A percentile compares a stretch with the other conserved stretches of the same genome.
These are phyloP conservation scores for Acrodontium crateriforme DNA, from an alignment of 2,329 filamentous ascomycete genomes.

Conservation along the genomic window DNA sequence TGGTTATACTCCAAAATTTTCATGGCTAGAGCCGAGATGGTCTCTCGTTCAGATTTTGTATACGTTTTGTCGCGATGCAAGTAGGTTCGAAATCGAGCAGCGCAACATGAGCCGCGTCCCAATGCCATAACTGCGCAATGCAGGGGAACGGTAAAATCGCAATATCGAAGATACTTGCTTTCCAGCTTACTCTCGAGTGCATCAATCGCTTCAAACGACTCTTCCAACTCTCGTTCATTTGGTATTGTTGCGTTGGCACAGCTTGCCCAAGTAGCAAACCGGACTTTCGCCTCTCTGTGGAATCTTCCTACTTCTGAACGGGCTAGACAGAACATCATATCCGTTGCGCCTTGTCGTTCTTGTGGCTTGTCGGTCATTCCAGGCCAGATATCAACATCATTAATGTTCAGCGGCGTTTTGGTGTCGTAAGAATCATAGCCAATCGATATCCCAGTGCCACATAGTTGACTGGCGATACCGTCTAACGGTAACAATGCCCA, in stretches of 20 bases:
- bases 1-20: conserved; percentile 30
- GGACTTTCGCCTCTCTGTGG: conserved; percentile 15
- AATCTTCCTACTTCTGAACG: conserved; percentile 30
- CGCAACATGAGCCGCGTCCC: no score
- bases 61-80: conserved; percentile 26
- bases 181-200: conserved; percentile 31
- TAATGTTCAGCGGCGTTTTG: conserved; percentile 21
- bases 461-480: conserved; percentile 17
- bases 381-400: conserved; percentile 22
- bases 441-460: conserved; percentile 17
- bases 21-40: conserved; percentile 28
- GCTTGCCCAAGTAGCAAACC: conserved; percentile 9
- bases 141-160: conserved; percentile 28
- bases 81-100: conserved; percentile 32
- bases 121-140: conserved; percentile 33
- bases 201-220: conserved; percentile 18
- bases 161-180: conserved; percentile 31
- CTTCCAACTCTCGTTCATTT: conserved; percentile 3
- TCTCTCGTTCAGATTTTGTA: conserved; percentile 18
- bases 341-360: conserved; percentile 39
- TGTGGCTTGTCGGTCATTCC: conserved; percentile 35
- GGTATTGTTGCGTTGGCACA: conserved; percentile 9
- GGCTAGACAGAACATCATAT: conserved; percentile 35
- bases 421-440: conserved; percentile 18
- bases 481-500: conserved; percentile 51